Conservation (phyloP, 495 filamentous ascomycete genomes). For the Astrothelium subdiscretum region DNA sequence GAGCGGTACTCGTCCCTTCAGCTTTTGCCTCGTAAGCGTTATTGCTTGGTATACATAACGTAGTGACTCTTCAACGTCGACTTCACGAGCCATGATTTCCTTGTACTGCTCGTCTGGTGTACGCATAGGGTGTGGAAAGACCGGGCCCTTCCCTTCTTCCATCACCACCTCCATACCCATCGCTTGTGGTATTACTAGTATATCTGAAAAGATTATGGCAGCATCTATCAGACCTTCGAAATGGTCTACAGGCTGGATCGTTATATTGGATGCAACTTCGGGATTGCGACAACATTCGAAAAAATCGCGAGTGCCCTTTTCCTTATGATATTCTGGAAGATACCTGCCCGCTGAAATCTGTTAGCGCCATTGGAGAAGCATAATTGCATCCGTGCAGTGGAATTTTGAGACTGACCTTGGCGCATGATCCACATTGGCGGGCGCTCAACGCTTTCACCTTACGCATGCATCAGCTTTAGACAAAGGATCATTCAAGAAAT, state of each 20-base stretch:
- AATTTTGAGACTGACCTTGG: conserved; percentile 51
- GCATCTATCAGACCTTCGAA: conserved; percentile 86
- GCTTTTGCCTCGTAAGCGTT: conserved; percentile 75
- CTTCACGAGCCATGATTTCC: conserved; percentile 59
- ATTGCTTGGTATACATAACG: conserved; percentile 95
- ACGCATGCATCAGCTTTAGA: conserved; percentile 18
- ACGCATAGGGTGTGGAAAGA: conserved; percentile 75
- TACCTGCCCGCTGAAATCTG: conserved; percentile 70
- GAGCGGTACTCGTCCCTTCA: conserved; percentile 76
- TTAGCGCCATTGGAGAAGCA: neutral
- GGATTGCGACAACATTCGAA: conserved; percentile 93
- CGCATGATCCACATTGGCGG: conserved; percentile 98
- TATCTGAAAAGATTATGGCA: conserved; percentile 98
- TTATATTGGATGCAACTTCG: conserved; percentile 82
- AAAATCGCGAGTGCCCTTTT: conserved; percentile 81
- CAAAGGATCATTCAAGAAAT: neutral
- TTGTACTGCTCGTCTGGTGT: conserved; percentile 73
- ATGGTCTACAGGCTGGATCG: conserved; percentile 85
- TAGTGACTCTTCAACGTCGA: conserved; percentile 73
- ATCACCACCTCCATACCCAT: conserved; percentile 97
- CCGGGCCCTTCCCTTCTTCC: conserved; percentile 89
- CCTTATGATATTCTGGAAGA: conserved; percentile 93
- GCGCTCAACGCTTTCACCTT: conserved; percentile 81
- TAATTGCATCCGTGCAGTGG: neutral
- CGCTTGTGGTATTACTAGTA: conserved; percentile 93